Percentiles rank a stretch among this genome's conserved stretches.
Evolutionary conservation across 2,329 filamentous ascomycete species (phyloP).

Genomic region (Apiospora saccharicola): DNA sequence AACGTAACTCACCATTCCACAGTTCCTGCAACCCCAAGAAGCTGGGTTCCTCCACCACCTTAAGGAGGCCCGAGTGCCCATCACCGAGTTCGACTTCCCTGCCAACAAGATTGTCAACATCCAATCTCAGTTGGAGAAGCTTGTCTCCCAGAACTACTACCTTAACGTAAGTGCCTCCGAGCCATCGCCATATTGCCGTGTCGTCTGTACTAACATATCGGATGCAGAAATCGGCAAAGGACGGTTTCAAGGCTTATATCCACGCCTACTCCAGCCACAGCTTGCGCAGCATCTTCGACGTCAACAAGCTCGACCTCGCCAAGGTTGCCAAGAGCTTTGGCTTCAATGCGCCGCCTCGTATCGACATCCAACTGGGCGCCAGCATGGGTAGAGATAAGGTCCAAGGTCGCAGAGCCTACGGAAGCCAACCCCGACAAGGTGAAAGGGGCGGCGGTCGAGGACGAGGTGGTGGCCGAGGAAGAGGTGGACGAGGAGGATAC

Average conservation of each 20-base stretch:
- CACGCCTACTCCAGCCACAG: conserved; percentile 93
- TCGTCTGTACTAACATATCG: background rate
- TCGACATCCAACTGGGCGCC: conserved; percentile 80
- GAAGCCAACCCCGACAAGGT: conserved; percentile 75
- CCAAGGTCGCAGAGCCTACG: conserved; percentile 72
- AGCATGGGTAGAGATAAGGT: conserved; percentile 77
- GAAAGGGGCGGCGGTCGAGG: background rate
- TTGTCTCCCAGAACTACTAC: conserved; percentile 96
- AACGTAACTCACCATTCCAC: background rate
- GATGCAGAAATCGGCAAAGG: conserved; percentile 58
- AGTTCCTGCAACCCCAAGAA: conserved; percentile 88
- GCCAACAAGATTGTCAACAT: conserved; percentile 90
- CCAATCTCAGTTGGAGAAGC: conserved; percentile 89
- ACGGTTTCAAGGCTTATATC: conserved; percentile 86
- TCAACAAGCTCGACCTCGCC: conserved; percentile 81
- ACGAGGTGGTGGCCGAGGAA: background rate
- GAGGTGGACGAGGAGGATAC: background rate
- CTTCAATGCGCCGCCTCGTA: conserved; percentile 77
- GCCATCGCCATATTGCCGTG: too few relatives aligned
- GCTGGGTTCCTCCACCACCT: conserved; percentile 91
- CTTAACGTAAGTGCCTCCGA: conserved; percentile 74
- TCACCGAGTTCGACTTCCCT: conserved; percentile 96
- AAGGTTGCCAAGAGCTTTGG: conserved; percentile 88
- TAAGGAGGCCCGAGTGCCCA: conserved; percentile 88
- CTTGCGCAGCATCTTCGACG: conserved; percentile 83